Evolutionary conservation across 2,329 filamentous ascomycete genomes (phyloP).

Genomic region (Calonectria naviculata): DNA sequence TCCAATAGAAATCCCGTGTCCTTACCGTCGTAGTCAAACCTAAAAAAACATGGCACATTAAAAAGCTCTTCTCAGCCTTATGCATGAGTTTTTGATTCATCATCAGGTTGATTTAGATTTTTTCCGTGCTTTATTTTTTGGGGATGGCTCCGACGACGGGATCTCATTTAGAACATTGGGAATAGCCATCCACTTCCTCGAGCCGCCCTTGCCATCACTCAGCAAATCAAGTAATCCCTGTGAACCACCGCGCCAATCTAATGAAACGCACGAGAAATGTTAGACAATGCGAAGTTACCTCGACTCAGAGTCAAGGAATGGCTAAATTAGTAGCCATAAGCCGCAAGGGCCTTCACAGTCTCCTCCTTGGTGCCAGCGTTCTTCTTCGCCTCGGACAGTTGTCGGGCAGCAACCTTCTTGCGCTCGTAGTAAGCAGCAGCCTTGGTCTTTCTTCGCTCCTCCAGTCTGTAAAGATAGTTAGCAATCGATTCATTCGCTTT

Average conservation of each 20-base stretch:
- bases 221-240: conserved; percentile 62
- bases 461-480: conserved; percentile 73
- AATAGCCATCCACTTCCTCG: conserved; percentile 46
- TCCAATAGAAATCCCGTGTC: background rate
- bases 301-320: conserved; percentile 44
- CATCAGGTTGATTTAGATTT: conserved; percentile 43
- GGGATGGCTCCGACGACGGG: conserved; percentile 45
- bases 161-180: conserved; percentile 50
- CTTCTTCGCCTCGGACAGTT: conserved; percentile 94
- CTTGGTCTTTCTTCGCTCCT: conserved; percentile 99
- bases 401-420: conserved; percentile 96
- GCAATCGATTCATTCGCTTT: background rate
- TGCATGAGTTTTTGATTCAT: conserved; percentile 30
- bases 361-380: conserved; percentile 87
- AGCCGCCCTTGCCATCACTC: conserved; percentile 57
- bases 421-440: conserved; percentile 99
- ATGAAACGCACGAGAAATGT: conserved; percentile 63
- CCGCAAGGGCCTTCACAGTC: conserved; percentile 88
- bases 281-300: conserved; percentile 54
- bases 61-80: conserved; percentile 36
- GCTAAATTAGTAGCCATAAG: conserved; percentile 84
- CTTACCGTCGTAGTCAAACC: background rate
- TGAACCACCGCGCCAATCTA: conserved; percentile 66
- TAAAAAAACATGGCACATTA: conserved; percentile 28
- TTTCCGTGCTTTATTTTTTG: conserved; percentile 51